phyloP scores from a whole-genome alignment of 2,329 filamentous ascomycete species.

The Arthrocladium fulminans region DNA sequence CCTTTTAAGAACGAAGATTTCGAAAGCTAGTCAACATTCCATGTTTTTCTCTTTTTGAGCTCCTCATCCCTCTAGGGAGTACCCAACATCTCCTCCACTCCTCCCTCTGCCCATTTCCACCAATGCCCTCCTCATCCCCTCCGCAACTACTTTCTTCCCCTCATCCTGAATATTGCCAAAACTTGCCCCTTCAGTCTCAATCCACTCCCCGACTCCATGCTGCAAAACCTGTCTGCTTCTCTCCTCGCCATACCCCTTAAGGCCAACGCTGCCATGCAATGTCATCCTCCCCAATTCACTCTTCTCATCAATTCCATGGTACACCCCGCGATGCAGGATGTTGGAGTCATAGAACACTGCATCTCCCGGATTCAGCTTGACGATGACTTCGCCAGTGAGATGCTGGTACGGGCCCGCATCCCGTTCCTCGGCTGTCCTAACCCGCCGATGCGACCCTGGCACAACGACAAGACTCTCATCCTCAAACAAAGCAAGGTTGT shows the following conservation, averaged over 20 bases:
- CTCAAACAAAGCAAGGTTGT: slow-evolving; percentile 72
- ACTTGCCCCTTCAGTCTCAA: slow-evolving; percentile 33
- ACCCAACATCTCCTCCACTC: slow-evolving; percentile 33
- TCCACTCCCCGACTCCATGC: slow-evolving; percentile 39
- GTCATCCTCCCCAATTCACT: slow-evolving; percentile 33
- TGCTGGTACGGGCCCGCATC: slow-evolving; percentile 56
- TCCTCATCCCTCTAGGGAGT: slow-evolving; percentile 32
- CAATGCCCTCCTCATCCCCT: slow-evolving; percentile 37
- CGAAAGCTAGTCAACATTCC: too few relatives aligned
- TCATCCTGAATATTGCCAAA: slow-evolving; percentile 21
- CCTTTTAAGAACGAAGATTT: too few relatives aligned
- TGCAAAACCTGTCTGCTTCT: slow-evolving; percentile 37
- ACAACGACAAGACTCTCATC: slow-evolving; percentile 68
- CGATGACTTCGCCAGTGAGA: slow-evolving; percentile 56
- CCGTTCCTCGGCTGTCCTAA: slow-evolving; percentile 62
- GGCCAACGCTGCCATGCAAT: slow-evolving; percentile 36
- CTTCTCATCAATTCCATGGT: slow-evolving; percentile 31
- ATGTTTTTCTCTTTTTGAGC: neutral
- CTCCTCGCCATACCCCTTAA: slow-evolving; percentile 32
- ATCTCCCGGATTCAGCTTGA: slow-evolving; percentile 63
- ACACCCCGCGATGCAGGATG: slow-evolving; percentile 52
- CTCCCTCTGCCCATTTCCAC: slow-evolving; percentile 39
- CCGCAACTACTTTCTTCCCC: slow-evolving; percentile 27
- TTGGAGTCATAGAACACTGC: slow-evolving; percentile 87
- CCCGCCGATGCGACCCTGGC: slow-evolving; percentile 64